A percentile compares a stretch with the other conserved stretches of the same genome.
These are phyloP conservation scores for Crithidia expoeki DNA, from an alignment of 208 protist genomes.

Conservation along the genomic window DNA sequence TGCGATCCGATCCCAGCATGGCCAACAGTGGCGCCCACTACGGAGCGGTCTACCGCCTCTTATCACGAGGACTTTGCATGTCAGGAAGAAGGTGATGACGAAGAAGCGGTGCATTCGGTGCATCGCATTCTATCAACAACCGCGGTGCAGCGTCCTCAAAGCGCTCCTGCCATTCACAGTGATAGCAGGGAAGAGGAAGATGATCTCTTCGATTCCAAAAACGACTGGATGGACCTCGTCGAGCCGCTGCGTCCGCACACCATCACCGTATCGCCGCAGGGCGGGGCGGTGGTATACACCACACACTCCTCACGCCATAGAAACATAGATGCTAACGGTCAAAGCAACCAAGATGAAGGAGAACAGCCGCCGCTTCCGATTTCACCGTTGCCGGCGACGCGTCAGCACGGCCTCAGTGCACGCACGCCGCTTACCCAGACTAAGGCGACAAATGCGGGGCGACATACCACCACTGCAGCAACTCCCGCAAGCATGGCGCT, in stretches of 20 bases:
- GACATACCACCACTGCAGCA: neutral
- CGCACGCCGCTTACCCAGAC: constrained; percentile 1
- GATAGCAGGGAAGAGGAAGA: constrained; percentile 1
- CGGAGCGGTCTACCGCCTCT: neutral
- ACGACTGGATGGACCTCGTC: constrained; percentile 43
- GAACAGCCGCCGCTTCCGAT: neutral
- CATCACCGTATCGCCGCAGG: constrained; percentile 33
- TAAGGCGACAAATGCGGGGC: neutral
- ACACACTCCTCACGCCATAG: neutral
- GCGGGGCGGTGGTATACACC: constrained; percentile 24
- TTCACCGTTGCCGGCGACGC: neutral
- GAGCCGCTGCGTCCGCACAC: constrained; percentile 33
- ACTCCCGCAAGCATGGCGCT: constrained; percentile 31
- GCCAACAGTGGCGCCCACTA: neutral
- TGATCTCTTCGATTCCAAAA: constrained; percentile 25
- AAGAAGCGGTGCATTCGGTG: neutral
- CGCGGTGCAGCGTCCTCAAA: neutral
- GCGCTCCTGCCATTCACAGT: neutral
- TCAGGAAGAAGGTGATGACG: no score
- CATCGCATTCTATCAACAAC: neutral
- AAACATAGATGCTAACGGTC: neutral
- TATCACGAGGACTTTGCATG: neutral
- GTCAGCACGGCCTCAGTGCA: constrained; percentile 23
- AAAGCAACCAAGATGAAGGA: neutral
- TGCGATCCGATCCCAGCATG: constrained; percentile 2